phyloP scores from a whole-genome alignment of 768 basidiomycete species.

The Multifurca ochricompacta region DNA sequence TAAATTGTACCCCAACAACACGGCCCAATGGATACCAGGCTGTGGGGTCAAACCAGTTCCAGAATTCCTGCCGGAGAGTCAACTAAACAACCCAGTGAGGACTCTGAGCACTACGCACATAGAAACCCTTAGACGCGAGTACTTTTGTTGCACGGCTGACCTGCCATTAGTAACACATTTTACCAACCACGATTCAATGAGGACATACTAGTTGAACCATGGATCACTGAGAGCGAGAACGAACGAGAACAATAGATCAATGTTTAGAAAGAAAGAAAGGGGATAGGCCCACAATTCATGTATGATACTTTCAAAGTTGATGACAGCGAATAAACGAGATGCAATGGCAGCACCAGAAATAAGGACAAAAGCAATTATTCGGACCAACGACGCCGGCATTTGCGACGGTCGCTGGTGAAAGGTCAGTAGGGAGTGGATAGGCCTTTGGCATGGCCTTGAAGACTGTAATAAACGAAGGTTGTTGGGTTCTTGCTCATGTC shows the following conservation, averaged over 20 bases:
- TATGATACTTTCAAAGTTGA: slow-evolving; percentile 98
- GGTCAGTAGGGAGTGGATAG: slow-evolving; percentile 61
- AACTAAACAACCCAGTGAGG: neutral
- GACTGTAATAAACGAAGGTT: no score
- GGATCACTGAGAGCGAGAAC: slow-evolving; percentile 81
- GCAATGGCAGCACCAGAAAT: slow-evolving; percentile 94
- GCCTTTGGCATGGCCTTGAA: slow-evolving; percentile 71
- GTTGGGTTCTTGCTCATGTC: neutral
- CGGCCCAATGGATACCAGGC: slow-evolving; percentile 99
- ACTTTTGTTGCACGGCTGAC: slow-evolving; percentile 86
- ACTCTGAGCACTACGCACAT: slow-evolving; percentile 47
- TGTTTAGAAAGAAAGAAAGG: neutral
- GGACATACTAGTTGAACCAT: slow-evolving; percentile 96
- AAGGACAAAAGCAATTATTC: slow-evolving; percentile 81
- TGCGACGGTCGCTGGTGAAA: slow-evolving; percentile 64
- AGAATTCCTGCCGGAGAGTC: slow-evolving; percentile 66
- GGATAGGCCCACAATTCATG: slow-evolving; percentile 83
- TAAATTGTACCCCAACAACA: slow-evolving; percentile 98
- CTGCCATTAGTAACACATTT: neutral
- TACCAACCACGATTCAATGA: neutral
- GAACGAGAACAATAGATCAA: no score
- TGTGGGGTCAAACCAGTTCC: slow-evolving; percentile 99
- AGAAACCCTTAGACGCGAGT: slow-evolving; percentile 88
- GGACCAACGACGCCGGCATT: slow-evolving; percentile 88
- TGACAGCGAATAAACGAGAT: slow-evolving; percentile 92